phyloP scores from a whole-genome alignment of 768 basidiomycete genomes.

The Hirschioporus abietinus region DNA sequence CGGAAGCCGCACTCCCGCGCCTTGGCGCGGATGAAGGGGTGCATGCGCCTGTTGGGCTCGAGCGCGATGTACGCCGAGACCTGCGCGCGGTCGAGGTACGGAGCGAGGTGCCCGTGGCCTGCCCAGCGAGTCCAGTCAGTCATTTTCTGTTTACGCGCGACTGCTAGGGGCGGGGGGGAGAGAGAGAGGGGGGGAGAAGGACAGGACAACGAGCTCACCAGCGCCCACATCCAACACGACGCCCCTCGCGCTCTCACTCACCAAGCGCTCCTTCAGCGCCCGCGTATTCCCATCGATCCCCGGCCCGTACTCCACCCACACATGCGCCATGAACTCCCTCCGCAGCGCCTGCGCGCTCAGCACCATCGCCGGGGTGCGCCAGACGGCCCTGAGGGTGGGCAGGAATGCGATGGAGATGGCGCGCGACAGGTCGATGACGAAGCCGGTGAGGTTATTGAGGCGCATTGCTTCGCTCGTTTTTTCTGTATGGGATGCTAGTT shows the following conservation, averaged over 20 bases:
- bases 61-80: slow-evolving; percentile 67
- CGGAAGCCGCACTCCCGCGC: slow-evolving; percentile 48
- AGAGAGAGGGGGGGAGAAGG: no score
- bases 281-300: slow-evolving; percentile 39
- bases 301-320: slow-evolving; percentile 50
- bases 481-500: no score
- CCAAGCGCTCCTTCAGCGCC: slow-evolving; percentile 39
- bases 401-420: slow-evolving; percentile 33
- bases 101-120: slow-evolving; percentile 61
- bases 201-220: slow-evolving; percentile 33
- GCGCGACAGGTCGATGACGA: slow-evolving; percentile 37
- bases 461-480: no score
- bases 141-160: neutral
- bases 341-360: slow-evolving; percentile 42
- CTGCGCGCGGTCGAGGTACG: slow-evolving; percentile 49
- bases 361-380: slow-evolving; percentile 37
- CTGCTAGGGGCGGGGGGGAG: no score
- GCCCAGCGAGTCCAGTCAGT: neutral
- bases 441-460: slow-evolving; percentile 35
- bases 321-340: slow-evolving; percentile 48
- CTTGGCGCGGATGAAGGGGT: slow-evolving; percentile 41
- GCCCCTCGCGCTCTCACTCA: slow-evolving; percentile 51
- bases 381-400: slow-evolving; percentile 41
- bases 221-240: slow-evolving; percentile 66
- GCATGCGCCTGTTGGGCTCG: slow-evolving; percentile 67